These are phyloP conservation scores for Cadophora gregata DNA, from an alignment of 2,329 filamentous ascomycete genomes.

Conservation along the genomic window DNA sequence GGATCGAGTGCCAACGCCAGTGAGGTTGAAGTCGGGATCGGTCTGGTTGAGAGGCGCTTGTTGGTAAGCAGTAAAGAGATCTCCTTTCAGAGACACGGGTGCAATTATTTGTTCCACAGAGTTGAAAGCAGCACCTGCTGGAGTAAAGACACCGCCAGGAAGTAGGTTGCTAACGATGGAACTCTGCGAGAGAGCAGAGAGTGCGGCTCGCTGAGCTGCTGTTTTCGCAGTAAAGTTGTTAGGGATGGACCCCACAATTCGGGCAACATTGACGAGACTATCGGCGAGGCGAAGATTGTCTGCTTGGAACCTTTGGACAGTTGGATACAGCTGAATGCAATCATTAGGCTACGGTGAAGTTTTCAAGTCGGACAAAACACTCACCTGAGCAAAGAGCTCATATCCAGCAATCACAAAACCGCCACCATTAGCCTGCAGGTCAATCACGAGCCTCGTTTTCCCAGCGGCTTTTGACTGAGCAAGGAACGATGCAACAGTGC, in stretches of 20 bases:
- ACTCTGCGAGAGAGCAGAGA: not conserved
- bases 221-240: not conserved
- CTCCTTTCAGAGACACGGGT: conserved; percentile 8
- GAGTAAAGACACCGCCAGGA: conserved; percentile 3
- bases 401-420: conserved; percentile 19
- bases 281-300: conserved; percentile 8
- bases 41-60: not conserved
- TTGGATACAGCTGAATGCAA: conserved; percentile 4
- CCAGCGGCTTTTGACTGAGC: conserved; percentile 3
- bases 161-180: not conserved
- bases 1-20: not conserved
- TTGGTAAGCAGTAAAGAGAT: conserved; percentile 7
- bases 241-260: not conserved
- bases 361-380: not conserved
- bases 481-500: conserved; percentile 14
- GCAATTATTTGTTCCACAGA: conserved; percentile 2
- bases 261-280: conserved; percentile 11
- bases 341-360: not conserved
- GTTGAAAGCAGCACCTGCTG: not conserved
- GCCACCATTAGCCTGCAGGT: conserved; percentile 24
- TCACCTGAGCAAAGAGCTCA: conserved; percentile 18
- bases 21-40: conserved; percentile 4
- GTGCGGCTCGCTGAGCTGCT: not conserved
- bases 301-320: conserved; percentile 7
- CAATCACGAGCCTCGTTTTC: conserved; percentile 21